Evolutionary conservation across 768 basidiomycete genomes (phyloP).

Genomic region (Lactarius evosmus): DNA sequence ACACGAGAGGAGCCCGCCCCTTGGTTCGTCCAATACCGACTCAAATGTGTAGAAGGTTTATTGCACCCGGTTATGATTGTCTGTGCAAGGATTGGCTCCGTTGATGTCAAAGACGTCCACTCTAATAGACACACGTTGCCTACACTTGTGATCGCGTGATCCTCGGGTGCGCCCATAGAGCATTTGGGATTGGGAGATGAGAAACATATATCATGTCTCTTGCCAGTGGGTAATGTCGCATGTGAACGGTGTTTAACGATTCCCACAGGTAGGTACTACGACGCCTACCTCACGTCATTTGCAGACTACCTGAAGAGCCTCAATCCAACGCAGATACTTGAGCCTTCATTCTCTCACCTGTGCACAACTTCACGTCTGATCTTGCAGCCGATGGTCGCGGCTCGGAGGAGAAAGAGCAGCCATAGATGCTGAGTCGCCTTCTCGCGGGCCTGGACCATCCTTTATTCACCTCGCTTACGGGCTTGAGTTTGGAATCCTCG

Average conservation of each 20-base stretch:
- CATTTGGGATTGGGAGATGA: slow-evolving; percentile 61
- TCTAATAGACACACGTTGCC: slow-evolving; percentile 39
- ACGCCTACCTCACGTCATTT: slow-evolving; percentile 60
- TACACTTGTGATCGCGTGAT: slow-evolving; percentile 42
- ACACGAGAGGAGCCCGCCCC: too few species aligned
- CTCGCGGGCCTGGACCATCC: slow-evolving; percentile 58
- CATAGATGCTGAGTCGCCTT: slow-evolving; percentile 55
- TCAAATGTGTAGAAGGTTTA: too few species aligned
- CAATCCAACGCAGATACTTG: slow-evolving; percentile 49
- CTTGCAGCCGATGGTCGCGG: slow-evolving; percentile 21
- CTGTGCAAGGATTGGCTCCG: too few species aligned
- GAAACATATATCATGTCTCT: slow-evolving; percentile 43
- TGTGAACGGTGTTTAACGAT: not conserved
- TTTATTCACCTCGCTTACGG: too few species aligned
- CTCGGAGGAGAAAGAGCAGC: slow-evolving; percentile 36
- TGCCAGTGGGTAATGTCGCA: too few species aligned
- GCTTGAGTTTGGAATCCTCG: too few species aligned
- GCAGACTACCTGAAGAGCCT: slow-evolving; percentile 36
- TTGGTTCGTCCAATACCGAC: too few species aligned
- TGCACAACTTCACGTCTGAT: slow-evolving; percentile 43
- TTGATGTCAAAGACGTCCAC: slow-evolving; percentile 46
- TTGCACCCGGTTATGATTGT: too few species aligned
- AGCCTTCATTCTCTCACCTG: slow-evolving; percentile 54
- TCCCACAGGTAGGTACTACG: slow-evolving; percentile 46
- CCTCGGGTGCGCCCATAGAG: slow-evolving; percentile 46